Evolutionary conservation across 2,329 filamentous ascomycete species (phyloP).

Genomic region (Venturiaceae sp.): DNA sequence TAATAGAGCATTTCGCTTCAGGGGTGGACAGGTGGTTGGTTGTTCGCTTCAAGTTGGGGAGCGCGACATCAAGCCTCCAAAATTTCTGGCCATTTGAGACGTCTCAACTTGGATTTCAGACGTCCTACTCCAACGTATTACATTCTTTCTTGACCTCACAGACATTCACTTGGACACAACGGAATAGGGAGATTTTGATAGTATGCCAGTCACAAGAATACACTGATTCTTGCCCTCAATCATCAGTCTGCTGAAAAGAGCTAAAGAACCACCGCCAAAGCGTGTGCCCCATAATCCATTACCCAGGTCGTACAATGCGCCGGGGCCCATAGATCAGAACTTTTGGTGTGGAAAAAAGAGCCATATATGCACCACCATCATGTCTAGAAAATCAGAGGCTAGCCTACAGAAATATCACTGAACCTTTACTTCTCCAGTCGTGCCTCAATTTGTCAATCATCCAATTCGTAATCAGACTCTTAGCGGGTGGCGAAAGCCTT

Average conservation of each 20-base stretch:
- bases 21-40: background rate
- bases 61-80: background rate
- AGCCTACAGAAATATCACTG: background rate
- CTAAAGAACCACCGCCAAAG: background rate
- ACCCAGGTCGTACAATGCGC: background rate
- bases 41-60: too few relatives aligned
- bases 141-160: too few relatives aligned
- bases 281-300: background rate
- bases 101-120: background rate
- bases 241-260: background rate
- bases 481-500: conserved; percentile 96
- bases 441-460: background rate
- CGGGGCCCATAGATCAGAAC: background rate
- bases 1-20: too few relatives aligned
- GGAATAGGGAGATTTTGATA: background rate
- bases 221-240: background rate
- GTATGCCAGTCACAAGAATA: background rate
- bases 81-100: background rate
- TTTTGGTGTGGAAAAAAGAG: conserved; percentile 2
- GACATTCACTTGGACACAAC: background rate
- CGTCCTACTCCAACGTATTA: background rate
- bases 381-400: background rate
- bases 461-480: conserved; percentile 19
- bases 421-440: background rate
- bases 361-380: background rate